phyloP scores from a whole-genome alignment of 768 basidiomycete species.

The Boletus subcaerulescens region DNA sequence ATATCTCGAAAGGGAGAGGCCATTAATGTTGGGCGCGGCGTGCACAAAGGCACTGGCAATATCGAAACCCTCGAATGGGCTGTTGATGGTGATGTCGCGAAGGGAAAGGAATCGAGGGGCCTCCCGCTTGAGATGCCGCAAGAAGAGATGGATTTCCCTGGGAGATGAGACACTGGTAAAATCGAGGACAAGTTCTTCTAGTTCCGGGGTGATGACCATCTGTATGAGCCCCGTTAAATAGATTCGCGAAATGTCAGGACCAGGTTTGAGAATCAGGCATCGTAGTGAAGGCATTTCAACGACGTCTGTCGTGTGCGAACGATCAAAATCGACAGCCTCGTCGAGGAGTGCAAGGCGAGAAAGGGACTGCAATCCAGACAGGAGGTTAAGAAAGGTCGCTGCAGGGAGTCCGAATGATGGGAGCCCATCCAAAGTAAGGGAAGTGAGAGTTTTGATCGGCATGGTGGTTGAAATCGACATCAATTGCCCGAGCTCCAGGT shows the following conservation, averaged over 20 bases:
- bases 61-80: constrained; percentile 25
- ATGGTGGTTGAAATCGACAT: constrained; percentile 18
- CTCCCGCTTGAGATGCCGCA: constrained; percentile 28
- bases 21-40: constrained; percentile 24
- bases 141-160: constrained; percentile 28
- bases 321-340: constrained; percentile 29
- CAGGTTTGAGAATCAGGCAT: constrained; percentile 23
- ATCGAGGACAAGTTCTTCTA: constrained; percentile 25
- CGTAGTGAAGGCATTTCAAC: constrained; percentile 21
- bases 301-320: neutral
- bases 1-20: constrained; percentile 27
- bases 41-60: constrained; percentile 21
- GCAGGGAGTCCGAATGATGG: constrained; percentile 23
- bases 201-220: constrained; percentile 21
- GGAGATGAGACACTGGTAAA: constrained; percentile 24
- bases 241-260: constrained; percentile 26
- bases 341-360: constrained; percentile 24
- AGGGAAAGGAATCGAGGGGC: constrained; percentile 26
- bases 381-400: constrained; percentile 17
- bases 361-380: constrained; percentile 23
- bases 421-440: constrained; percentile 23
- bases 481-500: constrained; percentile 22
- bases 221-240: constrained; percentile 27
- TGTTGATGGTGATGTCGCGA: constrained; percentile 18
- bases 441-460: constrained; percentile 16